Percentiles rank a stretch among this genome's conserved stretches.
phyloP scores from a whole-genome alignment of 192 early-diverging fungal species.

The Linnemannia schmuckeri region DNA sequence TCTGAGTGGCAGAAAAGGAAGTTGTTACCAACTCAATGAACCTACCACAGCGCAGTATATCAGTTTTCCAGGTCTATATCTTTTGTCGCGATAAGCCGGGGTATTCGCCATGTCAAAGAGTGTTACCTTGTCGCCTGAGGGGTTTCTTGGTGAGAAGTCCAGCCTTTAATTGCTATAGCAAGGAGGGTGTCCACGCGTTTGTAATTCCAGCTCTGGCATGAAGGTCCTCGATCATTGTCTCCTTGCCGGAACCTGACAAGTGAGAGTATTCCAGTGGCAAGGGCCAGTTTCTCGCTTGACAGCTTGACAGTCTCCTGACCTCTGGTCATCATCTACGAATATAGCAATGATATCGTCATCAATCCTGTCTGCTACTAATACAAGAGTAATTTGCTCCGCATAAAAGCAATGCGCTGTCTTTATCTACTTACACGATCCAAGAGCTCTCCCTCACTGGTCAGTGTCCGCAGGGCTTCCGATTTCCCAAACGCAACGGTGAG shows the following conservation, averaged over 20 bases:
- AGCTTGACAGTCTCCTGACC: not conserved
- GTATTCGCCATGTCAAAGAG: not conserved
- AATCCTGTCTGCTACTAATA: too few relatives aligned
- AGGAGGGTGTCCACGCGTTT: not conserved
- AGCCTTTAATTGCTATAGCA: not conserved
- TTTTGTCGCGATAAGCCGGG: too few relatives aligned
- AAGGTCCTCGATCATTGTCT: not conserved
- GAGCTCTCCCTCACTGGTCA: not conserved
- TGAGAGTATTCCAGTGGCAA: not conserved
- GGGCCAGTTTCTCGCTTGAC: not conserved
- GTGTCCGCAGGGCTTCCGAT: not conserved
- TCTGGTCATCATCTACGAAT: not conserved
- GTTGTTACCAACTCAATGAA: not conserved
- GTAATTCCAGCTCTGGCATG: not conserved
- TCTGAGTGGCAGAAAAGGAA: not conserved
- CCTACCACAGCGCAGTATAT: not conserved
- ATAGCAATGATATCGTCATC: not conserved
- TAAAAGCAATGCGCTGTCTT: not conserved
- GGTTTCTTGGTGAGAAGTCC: not conserved
- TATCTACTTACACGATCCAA: slow-evolving; percentile 18
- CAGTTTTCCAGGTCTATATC: not conserved
- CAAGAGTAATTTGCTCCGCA: not conserved
- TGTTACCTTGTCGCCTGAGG: slow-evolving; percentile 7
- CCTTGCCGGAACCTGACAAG: not conserved
- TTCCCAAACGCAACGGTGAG: not conserved